phyloP scores from a whole-genome alignment of 2,329 filamentous ascomycete species.

The Fusarium siculi region DNA sequence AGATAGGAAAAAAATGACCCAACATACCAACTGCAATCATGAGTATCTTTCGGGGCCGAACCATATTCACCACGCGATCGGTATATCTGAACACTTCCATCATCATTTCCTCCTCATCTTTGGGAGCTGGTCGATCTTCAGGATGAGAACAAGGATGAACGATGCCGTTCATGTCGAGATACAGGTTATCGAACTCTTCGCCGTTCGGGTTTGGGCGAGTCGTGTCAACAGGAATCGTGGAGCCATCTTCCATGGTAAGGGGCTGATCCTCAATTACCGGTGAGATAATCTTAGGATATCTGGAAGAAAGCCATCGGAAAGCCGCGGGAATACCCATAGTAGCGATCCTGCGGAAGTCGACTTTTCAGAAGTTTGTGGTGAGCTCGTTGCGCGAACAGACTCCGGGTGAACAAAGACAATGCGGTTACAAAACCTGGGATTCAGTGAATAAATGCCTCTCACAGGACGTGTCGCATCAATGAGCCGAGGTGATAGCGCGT shows the following conservation, averaged over 20 bases:
- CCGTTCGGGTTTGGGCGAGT: slow-evolving; percentile 92
- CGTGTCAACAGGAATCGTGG: slow-evolving; percentile 84
- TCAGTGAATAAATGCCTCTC: not conserved
- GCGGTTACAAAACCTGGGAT: slow-evolving; percentile 8
- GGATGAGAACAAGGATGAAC: slow-evolving; percentile 99
- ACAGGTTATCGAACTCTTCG: slow-evolving; percentile 97
- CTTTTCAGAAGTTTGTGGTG: slow-evolving; percentile 3
- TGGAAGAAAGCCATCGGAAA: slow-evolving; percentile 96
- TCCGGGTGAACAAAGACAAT: not conserved
- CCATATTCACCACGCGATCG: slow-evolving; percentile 99
- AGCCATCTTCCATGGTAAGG: slow-evolving; percentile 81
- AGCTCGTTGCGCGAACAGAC: slow-evolving; percentile 10
- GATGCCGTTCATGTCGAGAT: slow-evolving; percentile 99
- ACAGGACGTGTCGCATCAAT: slow-evolving; percentile 13
- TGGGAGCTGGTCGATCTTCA: slow-evolving; percentile 89
- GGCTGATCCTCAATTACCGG: slow-evolving; percentile 88
- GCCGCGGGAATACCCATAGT: slow-evolving; percentile 93
- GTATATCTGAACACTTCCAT: slow-evolving; percentile 97
- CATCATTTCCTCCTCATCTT: slow-evolving; percentile 99
- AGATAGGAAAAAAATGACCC: not conserved
- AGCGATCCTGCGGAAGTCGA: slow-evolving; percentile 12
- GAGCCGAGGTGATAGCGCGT: not conserved
- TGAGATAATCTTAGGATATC: slow-evolving; percentile 97
- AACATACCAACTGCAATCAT: slow-evolving; percentile 93
- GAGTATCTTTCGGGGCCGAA: slow-evolving; percentile 91